Conservation (phyloP, 305 asterid genomes). For the Stenogyne calaminthoides region DNA sequence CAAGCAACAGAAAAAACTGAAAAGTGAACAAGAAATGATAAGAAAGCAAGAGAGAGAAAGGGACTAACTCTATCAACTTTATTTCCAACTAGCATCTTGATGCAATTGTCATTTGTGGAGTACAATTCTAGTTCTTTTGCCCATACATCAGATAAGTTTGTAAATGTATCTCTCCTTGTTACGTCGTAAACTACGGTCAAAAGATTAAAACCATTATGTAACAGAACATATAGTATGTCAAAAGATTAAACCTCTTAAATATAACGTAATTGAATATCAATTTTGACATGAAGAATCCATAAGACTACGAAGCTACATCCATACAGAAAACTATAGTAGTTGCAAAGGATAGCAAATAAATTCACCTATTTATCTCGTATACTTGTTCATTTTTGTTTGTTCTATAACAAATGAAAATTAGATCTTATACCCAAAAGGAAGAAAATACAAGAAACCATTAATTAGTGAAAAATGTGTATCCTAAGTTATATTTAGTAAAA, state of each 20-base stretch:
- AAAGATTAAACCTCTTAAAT: neutral
- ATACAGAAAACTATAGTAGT: neutral
- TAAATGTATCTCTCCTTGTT: constrained; percentile 87
- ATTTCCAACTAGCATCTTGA: constrained; percentile 97
- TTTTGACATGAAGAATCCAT: neutral
- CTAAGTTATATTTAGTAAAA: neutral
- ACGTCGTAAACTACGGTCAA: constrained; percentile 76
- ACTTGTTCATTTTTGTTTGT: neutral
- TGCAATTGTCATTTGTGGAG: constrained; percentile 78
- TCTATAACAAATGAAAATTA: neutral
- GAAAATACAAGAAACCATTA: neutral
- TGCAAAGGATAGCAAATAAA: neutral
- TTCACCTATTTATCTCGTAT: neutral
- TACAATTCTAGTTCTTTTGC: constrained; percentile 94
- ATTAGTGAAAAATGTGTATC: neutral
- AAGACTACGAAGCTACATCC: neutral
- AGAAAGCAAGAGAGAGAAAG: constrained; percentile 23
- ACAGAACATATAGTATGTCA: too few relatives aligned
- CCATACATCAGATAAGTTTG: constrained; percentile 90
- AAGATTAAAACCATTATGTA: too few relatives aligned
- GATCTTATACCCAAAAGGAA: neutral
- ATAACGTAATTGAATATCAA: constrained; percentile 6
- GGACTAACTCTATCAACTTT: constrained; percentile 84
- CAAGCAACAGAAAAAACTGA: neutral
- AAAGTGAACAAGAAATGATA: neutral